Percentiles rank a stretch among this genome's conserved stretches.
phyloP scores from a whole-genome alignment of 2,329 filamentous ascomycete species.

The Calonectria ilicicola region DNA sequence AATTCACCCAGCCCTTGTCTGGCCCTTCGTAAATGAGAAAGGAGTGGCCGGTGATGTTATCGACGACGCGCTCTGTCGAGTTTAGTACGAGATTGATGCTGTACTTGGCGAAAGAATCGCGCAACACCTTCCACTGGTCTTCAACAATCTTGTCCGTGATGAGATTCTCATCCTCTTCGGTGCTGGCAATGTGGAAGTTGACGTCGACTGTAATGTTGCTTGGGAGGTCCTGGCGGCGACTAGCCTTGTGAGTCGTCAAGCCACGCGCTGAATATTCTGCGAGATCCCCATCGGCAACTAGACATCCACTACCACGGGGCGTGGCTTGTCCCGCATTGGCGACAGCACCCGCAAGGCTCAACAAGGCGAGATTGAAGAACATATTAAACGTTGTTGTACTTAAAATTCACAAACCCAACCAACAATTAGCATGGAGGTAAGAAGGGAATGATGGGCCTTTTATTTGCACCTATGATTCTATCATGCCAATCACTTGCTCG shows the following conservation, averaged over 20 bases:
- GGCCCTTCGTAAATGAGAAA: conserved; percentile 38
- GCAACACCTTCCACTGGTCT: conserved; percentile 11
- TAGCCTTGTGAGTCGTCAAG: not conserved
- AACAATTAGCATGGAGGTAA: not conserved
- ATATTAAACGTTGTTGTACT: not conserved
- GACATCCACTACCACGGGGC: not conserved
- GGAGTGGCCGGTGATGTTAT: conserved; percentile 32
- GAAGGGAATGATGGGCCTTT: not conserved
- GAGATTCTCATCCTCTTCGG: conserved; percentile 33
- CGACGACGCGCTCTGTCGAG: conserved; percentile 39
- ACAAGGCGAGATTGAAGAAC: not conserved
- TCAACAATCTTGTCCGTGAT: conserved; percentile 25
- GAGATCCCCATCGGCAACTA: not conserved
- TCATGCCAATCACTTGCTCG: not conserved
- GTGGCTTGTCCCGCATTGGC: not conserved
- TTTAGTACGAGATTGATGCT: conserved; percentile 38
- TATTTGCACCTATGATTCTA: not conserved
- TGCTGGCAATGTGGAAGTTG: conserved; percentile 43
- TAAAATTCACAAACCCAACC: no score
- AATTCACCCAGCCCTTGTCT: conserved; percentile 24
- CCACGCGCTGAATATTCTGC: not conserved
- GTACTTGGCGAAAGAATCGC: conserved; percentile 33
- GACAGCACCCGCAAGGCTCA: not conserved
- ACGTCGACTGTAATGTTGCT: conserved; percentile 39
- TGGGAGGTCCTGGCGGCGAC: conserved; percentile 24